Evolutionary conservation across 2,329 filamentous ascomycete genomes (phyloP).

Genomic region (Byssochlamys sp.): DNA sequence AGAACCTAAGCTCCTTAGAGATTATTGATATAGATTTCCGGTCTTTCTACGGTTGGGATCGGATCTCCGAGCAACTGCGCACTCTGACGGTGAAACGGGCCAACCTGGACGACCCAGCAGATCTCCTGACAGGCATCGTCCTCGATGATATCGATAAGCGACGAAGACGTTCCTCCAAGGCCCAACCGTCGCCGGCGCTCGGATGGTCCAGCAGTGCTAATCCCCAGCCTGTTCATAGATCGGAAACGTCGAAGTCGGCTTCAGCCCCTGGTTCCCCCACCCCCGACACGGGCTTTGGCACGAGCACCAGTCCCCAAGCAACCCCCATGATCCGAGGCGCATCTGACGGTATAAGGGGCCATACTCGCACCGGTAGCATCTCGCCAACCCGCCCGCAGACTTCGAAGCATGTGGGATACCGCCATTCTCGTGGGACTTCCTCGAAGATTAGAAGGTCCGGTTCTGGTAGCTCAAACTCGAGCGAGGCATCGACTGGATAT

Average conservation of each 20-base stretch:
- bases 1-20: conserved; percentile 88
- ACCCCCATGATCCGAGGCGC: conserved; percentile 45
- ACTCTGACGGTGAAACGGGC: conserved; percentile 82
- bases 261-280: conserved; percentile 60
- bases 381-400: conserved; percentile 70
- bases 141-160: conserved; percentile 93
- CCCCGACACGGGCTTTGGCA: conserved; percentile 37
- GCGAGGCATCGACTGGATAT: conserved; percentile 44
- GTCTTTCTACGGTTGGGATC: conserved; percentile 95
- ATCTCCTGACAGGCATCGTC: conserved; percentile 85
- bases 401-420: conserved; percentile 59
- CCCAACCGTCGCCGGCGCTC: conserved; percentile 67
- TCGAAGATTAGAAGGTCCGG: conserved; percentile 76
- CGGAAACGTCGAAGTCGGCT: conserved; percentile 57
- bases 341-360: conserved; percentile 41
- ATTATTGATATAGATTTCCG: conserved; percentile 92
- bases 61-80: conserved; percentile 79
- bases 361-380: conserved; percentile 55
- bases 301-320: conserved; percentile 41
- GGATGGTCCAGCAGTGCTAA: conserved; percentile 52
- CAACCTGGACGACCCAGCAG: conserved; percentile 76
- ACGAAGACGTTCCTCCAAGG: conserved; percentile 75
- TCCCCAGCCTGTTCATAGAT: conserved; percentile 51
- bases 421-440: conserved; percentile 54
- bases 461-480: conserved; percentile 87